Conservation (phyloP, 345 rosid genomes). For the Noccaea caerulescens region DNA sequence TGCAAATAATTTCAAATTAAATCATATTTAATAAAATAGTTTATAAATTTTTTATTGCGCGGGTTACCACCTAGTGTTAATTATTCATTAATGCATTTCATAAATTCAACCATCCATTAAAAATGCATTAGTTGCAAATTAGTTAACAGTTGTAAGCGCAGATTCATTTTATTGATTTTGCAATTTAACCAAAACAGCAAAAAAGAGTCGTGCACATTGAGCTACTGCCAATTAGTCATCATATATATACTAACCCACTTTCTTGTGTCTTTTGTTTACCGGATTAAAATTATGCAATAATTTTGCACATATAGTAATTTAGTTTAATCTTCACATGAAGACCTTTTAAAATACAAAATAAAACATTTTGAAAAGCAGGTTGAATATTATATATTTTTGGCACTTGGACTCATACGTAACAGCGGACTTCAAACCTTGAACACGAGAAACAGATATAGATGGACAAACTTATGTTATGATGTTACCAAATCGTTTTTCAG, state of each 20-base stretch:
- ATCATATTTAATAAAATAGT: too few relatives aligned
- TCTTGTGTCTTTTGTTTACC: neutral
- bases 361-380: neutral
- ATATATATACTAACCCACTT: neutral
- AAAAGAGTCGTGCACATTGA: neutral
- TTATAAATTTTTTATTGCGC: too few relatives aligned
- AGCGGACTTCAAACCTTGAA: neutral
- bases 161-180: neutral
- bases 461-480: neutral
- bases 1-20: too few relatives aligned
- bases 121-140: neutral
- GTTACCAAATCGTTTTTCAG: conserved; percentile 16
- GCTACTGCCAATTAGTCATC: neutral
- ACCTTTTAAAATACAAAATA: neutral
- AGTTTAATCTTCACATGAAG: too few relatives aligned
- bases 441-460: neutral
- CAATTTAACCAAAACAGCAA: neutral
- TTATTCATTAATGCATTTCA: too few relatives aligned
- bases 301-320: neutral
- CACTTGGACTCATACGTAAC: neutral
- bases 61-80: too few relatives aligned
- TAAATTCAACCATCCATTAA: neutral
- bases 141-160: neutral
- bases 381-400: neutral
- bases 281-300: neutral